Percentiles rank a stretch among this genome's conserved stretches.
Conservation (phyloP, 192 early-diverging fungal species). For the Mortierella hygrophila region DNA sequence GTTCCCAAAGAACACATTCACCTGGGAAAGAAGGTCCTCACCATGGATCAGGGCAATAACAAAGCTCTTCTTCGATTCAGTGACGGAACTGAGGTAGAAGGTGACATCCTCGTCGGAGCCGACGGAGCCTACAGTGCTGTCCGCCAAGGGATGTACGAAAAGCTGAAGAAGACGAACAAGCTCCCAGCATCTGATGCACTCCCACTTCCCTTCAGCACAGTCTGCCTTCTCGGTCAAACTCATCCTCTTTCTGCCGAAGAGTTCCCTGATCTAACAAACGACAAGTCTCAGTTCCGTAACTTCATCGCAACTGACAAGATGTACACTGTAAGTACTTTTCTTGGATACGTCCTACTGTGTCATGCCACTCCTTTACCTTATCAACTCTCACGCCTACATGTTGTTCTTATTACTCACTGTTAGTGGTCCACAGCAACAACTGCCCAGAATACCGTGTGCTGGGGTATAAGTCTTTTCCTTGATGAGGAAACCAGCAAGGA, state of each 20-base stretch:
- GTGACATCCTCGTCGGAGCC: constrained; percentile 27
- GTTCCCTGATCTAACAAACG: neutral
- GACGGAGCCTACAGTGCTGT: constrained; percentile 24
- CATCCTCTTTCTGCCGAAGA: neutral
- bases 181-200: constrained; percentile 11
- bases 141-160: constrained; percentile 9
- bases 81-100: neutral
- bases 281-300: neutral
- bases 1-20: constrained; percentile 23
- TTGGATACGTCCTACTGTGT: too few relatives aligned
- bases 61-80: constrained; percentile 11
- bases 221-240: constrained; percentile 19
- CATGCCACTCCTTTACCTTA: too few relatives aligned
- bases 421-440: constrained; percentile 10
- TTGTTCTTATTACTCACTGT: neutral
- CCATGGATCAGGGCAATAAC: constrained; percentile 8
- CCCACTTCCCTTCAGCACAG: constrained; percentile 4
- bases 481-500: neutral
- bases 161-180: neutral
- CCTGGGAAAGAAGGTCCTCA: constrained; percentile 27
- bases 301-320: neutral
- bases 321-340: constrained; percentile 7
- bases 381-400: too few relatives aligned
- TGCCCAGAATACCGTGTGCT: neutral
- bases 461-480: neutral